Conservation (phyloP, 108 stramenopile species). For the Discostella pseudostelligera region DNA sequence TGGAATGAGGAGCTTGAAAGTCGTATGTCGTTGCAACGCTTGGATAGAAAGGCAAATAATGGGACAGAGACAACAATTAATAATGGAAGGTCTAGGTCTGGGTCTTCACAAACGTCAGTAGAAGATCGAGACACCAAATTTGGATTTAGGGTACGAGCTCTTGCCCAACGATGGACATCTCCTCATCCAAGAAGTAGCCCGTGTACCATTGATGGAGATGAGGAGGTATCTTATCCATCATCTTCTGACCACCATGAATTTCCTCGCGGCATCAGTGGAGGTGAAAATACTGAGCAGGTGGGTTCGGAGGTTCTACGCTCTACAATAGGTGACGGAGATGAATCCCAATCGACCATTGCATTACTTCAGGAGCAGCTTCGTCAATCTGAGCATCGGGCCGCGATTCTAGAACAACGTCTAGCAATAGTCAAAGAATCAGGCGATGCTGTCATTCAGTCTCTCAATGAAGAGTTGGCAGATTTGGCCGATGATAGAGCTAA, state of each 20-base stretch:
- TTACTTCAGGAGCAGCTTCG: constrained; percentile 38
- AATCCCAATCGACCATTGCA: constrained; percentile 20
- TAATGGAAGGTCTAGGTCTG: constrained; percentile 15
- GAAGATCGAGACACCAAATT: constrained; percentile 16
- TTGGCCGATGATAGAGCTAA: constrained; percentile 60
- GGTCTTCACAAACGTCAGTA: constrained; percentile 2
- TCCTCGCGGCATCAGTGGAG: background rate
- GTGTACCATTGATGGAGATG: background rate
- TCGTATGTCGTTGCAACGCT: constrained; percentile 21
- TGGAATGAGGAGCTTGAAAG: constrained; percentile 42
- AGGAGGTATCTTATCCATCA: background rate
- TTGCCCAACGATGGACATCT: constrained; percentile 36
- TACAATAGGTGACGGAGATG: background rate
- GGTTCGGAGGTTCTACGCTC: too few relatives aligned
- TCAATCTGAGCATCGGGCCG: constrained; percentile 32
- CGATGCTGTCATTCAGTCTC: constrained; percentile 59
- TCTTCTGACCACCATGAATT: background rate
- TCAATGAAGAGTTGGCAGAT: constrained; percentile 77
- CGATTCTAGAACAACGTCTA: constrained; percentile 58
- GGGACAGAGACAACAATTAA: background rate
- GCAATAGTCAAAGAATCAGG: constrained; percentile 64
- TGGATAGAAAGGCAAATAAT: constrained; percentile 11
- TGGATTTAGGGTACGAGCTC: constrained; percentile 27
- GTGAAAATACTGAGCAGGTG: background rate
- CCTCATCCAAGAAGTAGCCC: constrained; percentile 23